A percentile compares a stretch with the other conserved stretches of the same genome.
Conservation (phyloP, 179 eudicot genomes). For the Actinidia polygama region DNA sequence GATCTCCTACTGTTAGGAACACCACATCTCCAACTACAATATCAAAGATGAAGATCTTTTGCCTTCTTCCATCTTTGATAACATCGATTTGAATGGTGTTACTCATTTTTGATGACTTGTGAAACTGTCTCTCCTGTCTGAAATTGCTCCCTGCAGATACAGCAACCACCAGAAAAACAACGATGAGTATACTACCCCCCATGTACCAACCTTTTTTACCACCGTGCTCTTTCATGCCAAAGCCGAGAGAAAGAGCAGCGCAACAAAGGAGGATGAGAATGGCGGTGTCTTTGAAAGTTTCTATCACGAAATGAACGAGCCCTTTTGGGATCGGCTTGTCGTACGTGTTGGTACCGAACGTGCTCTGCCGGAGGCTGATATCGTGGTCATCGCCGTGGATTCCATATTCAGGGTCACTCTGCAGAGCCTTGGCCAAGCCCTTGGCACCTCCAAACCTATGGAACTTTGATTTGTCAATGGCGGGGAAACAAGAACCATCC, state of each 20-base stretch:
- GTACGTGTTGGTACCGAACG: conserved; percentile 38
- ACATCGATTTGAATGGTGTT: conserved; percentile 29
- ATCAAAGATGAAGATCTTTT: conserved; percentile 33
- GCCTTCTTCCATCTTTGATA: conserved; percentile 29
- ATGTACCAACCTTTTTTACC: conserved; percentile 41
- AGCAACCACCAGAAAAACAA: conserved; percentile 33
- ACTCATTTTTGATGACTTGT: conserved; percentile 30
- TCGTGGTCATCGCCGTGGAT: conserved; percentile 31
- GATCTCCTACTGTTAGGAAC: conserved; percentile 40
- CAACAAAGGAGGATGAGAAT: conserved; percentile 39
- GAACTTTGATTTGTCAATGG: conserved; percentile 31
- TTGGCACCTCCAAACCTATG: conserved; percentile 34
- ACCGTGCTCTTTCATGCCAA: conserved; percentile 40
- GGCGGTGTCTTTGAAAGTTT: conserved; percentile 35
- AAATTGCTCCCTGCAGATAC: conserved; percentile 34
- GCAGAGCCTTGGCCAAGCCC: conserved; percentile 36
- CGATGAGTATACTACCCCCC: conserved; percentile 46
- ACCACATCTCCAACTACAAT: conserved; percentile 49
- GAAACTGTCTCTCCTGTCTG: conserved; percentile 34
- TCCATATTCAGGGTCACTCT: conserved; percentile 35
- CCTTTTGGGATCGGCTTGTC: conserved; percentile 29
- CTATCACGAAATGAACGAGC: conserved; percentile 32
- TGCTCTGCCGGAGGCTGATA: conserved; percentile 16
- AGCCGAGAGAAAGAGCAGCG: conserved; percentile 41
- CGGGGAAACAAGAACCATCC: background rate